Evolutionary conservation across 1,284 basidiomycete genomes (phyloP).

Genomic region (Trichosporon sp.): DNA sequence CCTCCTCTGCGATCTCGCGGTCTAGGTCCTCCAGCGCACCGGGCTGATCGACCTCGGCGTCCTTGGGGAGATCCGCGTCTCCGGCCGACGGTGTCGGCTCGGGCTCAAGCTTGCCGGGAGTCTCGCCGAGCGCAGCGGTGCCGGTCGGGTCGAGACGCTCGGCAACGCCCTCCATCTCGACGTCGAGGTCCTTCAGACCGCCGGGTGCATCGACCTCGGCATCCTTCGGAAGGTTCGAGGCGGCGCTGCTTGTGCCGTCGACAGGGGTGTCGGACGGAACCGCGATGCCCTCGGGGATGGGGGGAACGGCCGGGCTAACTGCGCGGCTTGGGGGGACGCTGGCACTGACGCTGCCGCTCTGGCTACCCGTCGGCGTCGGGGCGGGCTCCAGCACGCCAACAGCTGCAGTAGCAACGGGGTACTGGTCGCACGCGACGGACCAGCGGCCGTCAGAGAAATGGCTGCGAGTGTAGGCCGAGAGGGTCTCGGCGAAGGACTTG

Average conservation of each 20-base stretch:
- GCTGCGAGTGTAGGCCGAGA: constrained; percentile 70
- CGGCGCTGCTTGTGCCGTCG: not conserved
- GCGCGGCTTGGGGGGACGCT: not conserved
- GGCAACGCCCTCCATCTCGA: constrained; percentile 38
- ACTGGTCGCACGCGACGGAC: constrained; percentile 64
- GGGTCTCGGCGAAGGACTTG: constrained; percentile 67
- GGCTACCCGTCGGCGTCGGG: constrained; percentile 15
- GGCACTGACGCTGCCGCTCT: constrained; percentile 11
- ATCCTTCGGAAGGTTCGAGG: not conserved
- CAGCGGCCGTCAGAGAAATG: constrained; percentile 76
- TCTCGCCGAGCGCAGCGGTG: constrained; percentile 16
- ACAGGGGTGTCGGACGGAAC: constrained; percentile 6
- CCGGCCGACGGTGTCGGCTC: constrained; percentile 19
- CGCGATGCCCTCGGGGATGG: constrained; percentile 18
- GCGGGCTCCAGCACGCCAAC: constrained; percentile 22
- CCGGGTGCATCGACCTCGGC: constrained; percentile 41
- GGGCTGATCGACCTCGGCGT: constrained; percentile 42
- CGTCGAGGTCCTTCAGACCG: constrained; percentile 42
- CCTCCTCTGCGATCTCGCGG: constrained; percentile 25
- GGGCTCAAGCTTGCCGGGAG: constrained; percentile 8
- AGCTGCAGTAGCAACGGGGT: constrained; percentile 34
- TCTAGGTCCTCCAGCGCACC: constrained; percentile 40
- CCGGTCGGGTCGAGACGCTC: constrained; percentile 37
- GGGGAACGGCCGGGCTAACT: not conserved
- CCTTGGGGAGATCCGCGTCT: not conserved